Percentiles rank a stretch among this genome's conserved stretches.
These are phyloP conservation scores for Saccharum hybrid DNA, from an alignment of 202 grass and related monocot species.

Conservation along the genomic window DNA sequence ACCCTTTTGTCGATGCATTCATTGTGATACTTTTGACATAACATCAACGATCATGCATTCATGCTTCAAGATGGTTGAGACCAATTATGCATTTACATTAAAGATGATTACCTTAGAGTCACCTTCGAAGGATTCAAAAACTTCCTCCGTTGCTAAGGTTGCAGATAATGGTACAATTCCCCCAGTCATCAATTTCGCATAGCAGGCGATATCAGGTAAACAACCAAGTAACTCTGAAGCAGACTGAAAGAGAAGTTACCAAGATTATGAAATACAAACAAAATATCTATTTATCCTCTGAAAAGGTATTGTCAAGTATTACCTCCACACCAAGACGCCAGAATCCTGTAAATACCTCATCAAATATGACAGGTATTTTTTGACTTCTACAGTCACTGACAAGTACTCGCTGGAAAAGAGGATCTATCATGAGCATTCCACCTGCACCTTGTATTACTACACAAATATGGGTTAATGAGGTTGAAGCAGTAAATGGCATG, in stretches of 20 bases:
- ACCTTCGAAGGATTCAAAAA: conserved; percentile 85
- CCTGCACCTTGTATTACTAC: conserved; percentile 87
- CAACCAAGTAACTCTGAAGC: conserved; percentile 81
- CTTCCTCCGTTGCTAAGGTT: conserved; percentile 75
- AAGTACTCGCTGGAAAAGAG: conserved; percentile 88
- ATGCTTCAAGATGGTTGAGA: conserved; percentile 13
- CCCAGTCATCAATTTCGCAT: conserved; percentile 93
- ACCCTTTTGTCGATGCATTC: too few relatives aligned
- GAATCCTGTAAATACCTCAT: conserved; percentile 82
- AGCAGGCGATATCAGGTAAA: conserved; percentile 86
- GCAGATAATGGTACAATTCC: conserved; percentile 81
- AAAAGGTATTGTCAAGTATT: conserved; percentile 14
- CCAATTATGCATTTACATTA: conserved; percentile 1
- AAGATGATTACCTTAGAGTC: conserved; percentile 71
- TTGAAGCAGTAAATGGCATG: background rate
- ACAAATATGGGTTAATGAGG: conserved; percentile 16
- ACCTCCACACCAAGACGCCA: conserved; percentile 74
- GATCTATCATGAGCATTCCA: conserved; percentile 93
- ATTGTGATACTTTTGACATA: too few relatives aligned
- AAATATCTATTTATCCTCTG: background rate
- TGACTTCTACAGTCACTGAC: conserved; percentile 62
- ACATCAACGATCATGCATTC: background rate
- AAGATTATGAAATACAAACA: background rate
- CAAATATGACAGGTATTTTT: conserved; percentile 94
- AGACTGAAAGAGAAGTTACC: conserved; percentile 55